Evolutionary conservation across 345 rosid species (phyloP).

Genomic region (Anacardium occidentale): DNA sequence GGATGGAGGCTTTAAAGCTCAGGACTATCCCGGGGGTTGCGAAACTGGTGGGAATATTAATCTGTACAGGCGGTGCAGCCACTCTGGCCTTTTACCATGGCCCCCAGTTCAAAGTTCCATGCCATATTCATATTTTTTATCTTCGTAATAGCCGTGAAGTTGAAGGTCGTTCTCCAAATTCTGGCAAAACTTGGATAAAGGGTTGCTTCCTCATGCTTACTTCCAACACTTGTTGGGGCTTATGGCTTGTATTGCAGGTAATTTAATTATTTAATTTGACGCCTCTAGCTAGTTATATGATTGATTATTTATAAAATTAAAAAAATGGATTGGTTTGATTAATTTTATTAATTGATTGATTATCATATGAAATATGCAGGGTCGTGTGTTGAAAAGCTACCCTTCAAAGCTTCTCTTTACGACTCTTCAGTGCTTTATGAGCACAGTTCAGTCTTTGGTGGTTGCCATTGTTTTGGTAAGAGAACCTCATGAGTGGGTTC

Average conservation of each 20-base stretch:
- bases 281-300: too few species aligned
- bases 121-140: constrained; percentile 38
- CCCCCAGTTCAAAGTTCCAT: constrained; percentile 46
- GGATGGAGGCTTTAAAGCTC: constrained; percentile 64
- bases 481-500: constrained; percentile 67
- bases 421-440: constrained; percentile 68
- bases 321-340: too few species aligned
- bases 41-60: constrained; percentile 61
- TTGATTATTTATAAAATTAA: too few species aligned
- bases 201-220: constrained; percentile 80
- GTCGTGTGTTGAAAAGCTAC: constrained; percentile 49
- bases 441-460: constrained; percentile 66
- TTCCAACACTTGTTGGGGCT: constrained; percentile 64
- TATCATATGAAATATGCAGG: constrained; percentile 38
- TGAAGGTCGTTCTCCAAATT: constrained; percentile 31
- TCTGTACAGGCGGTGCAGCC: constrained; percentile 65
- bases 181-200: constrained; percentile 63
- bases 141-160: constrained; percentile 21
- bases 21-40: constrained; percentile 58
- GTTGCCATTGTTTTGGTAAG: constrained; percentile 79
- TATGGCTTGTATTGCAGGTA: constrained; percentile 94
- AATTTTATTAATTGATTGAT: background rate
- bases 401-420: constrained; percentile 89
- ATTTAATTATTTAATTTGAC: too few species aligned
- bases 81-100: constrained; percentile 75